phyloP scores from a whole-genome alignment of 768 basidiomycete genomes.

The Termitomyces heimii region DNA sequence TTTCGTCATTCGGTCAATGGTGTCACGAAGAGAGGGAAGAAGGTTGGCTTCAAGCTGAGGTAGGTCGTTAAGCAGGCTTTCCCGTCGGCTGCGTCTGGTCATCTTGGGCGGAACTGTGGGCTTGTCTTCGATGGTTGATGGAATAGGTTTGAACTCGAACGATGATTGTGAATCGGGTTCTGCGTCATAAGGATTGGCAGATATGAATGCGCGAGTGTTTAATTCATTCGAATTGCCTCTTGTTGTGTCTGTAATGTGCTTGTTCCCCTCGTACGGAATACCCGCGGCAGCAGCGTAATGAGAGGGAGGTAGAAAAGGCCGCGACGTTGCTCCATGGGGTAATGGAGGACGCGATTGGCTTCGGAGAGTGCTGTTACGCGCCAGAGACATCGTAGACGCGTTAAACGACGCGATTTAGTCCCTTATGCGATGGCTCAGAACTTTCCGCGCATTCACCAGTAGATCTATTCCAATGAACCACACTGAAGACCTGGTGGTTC shows the following conservation, averaged over 20 bases:
- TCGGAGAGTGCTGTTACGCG: conserved; percentile 20
- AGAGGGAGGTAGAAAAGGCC: conserved; percentile 46
- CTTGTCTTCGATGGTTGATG: conserved; percentile 8
- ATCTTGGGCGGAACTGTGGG: conserved; percentile 9
- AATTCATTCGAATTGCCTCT: conserved; percentile 2
- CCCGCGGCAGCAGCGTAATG: conserved; percentile 52
- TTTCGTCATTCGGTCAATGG: conserved; percentile 69
- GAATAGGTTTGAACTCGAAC: conserved; percentile 20
- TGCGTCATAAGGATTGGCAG: conserved; percentile 17
- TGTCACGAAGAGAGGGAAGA: conserved; percentile 66
- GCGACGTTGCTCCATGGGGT: conserved; percentile 26
- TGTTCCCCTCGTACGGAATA: conserved; percentile 8
- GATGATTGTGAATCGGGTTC: conserved; percentile 23
- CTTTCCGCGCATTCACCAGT: not conserved
- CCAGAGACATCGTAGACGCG: conserved; percentile 15
- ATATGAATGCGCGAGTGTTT: conserved; percentile 13
- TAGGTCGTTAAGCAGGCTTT: conserved; percentile 45
- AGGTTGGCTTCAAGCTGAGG: conserved; percentile 60
- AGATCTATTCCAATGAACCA: not conserved
- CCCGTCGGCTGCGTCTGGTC: conserved; percentile 19
- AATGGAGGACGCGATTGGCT: conserved; percentile 38
- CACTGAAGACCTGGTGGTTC: not conserved
- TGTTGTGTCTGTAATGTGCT: not conserved
- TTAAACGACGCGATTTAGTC: not conserved
- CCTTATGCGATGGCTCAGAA: not conserved